Base-by-base conservation (phyloP, 495 filamentous ascomycete genomes). In the Aspergillus bridgeri region DNA sequence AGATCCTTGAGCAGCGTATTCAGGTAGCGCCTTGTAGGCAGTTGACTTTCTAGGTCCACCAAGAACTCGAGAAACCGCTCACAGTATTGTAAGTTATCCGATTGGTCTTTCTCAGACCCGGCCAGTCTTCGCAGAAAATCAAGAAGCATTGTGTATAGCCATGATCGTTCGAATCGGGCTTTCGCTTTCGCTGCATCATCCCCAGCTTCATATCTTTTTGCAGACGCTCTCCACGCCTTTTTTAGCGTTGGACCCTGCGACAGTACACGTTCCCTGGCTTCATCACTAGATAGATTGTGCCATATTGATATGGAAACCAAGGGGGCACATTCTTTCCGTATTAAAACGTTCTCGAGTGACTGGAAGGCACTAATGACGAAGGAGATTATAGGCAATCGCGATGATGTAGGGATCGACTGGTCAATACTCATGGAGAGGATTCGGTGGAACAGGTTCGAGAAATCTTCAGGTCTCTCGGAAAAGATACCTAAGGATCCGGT, bases 311-410 rank as follows among this genome's bases (percentile, higher is more conserved):
- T 96, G 0, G 90, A 92, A 44, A 99, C 93, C 42, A 99, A 78
- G 11, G 94, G 90, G 44, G 92, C 95, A 73, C 93, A 97, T 76
- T 99, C 93, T 67, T 96, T 98, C 48, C 94, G 83, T 25, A 98
- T 89, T 50, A 96, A 80, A 20, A 80, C 81, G 72, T 87, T 96
- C 64, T 99, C 94, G 18, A 98, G 82, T 21, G 92, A 96, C 72
- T 96, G 92, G 70, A 96, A 98, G 53, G 93, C 90, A 61, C 86
- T 84, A 53, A 96, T 92, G 56, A 96, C 82, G 70, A 96, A 96
- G 15, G 86, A 87, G 4, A 98, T 73, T 24, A 98, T 81, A 21
- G 94, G 85, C 2, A 88, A 87, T 53, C 90, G 85, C 50, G 96
- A 83, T 11, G 76, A 80, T 29, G 82, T 78, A 3, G 88, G 79